phyloP scores from a whole-genome alignment of 495 filamentous ascomycete species.

The Talaromyces adpressus region DNA sequence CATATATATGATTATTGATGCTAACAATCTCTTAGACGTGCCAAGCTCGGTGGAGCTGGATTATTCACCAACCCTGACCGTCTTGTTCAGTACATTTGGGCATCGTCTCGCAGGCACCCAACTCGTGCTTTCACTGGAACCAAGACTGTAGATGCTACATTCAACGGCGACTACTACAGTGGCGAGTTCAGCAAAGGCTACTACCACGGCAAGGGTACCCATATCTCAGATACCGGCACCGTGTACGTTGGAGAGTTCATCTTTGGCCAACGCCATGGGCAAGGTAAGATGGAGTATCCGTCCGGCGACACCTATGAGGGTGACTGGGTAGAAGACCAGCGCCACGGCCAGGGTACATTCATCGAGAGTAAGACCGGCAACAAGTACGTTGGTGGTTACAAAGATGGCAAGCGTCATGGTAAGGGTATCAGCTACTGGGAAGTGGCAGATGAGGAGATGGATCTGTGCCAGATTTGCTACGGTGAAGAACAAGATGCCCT shows the following conservation, averaged over 20 bases:
- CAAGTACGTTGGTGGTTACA: conserved; percentile 57
- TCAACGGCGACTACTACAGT: conserved; percentile 41
- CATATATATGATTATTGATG: background rate
- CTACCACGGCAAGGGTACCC: conserved; percentile 45
- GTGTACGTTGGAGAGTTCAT: conserved; percentile 50
- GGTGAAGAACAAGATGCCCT: conserved; percentile 54
- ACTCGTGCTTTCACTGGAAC: conserved; percentile 36
- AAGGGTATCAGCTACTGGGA: conserved; percentile 58
- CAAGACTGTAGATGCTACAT: conserved; percentile 39
- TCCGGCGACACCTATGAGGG: conserved; percentile 59
- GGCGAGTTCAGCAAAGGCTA: conserved; percentile 42
- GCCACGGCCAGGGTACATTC: conserved; percentile 53
- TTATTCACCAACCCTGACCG: conserved; percentile 38
- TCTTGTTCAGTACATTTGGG: conserved; percentile 41
- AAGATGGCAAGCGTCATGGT: conserved; percentile 53
- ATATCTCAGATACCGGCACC: conserved; percentile 46
- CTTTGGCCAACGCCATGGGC: conserved; percentile 45
- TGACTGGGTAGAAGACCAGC: conserved; percentile 47
- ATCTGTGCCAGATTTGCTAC: conserved; percentile 59
- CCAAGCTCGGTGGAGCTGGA: conserved; percentile 30
- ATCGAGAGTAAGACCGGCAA: conserved; percentile 54
- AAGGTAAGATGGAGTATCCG: conserved; percentile 51
- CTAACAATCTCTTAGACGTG: conserved; percentile 18
- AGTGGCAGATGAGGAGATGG: conserved; percentile 55
- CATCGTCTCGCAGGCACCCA: conserved; percentile 35